Evolutionary conservation across 2,329 filamentous ascomycete genomes (phyloP), one percentile per base, ranked within the genome.

Genomic region (Arthrobotrys sphaeroides): DNA sequence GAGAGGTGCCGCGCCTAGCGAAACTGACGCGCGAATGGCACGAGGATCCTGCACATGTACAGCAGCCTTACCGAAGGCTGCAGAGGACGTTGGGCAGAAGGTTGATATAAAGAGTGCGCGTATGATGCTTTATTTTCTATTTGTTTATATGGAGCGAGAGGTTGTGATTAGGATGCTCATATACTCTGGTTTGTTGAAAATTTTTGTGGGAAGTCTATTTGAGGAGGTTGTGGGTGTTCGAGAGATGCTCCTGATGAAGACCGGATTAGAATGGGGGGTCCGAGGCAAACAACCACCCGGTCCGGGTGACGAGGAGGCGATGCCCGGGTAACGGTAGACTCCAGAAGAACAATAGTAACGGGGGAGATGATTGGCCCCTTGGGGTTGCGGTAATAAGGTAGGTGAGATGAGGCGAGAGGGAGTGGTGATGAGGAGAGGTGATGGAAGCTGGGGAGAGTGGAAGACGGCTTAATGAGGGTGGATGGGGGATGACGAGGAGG

Each of bases 1-100:
- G n/a, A 60, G 66, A 53, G n/a, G n/a, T 69, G 73, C 45, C 47
- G 77, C 68, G 76, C 67, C 73, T 69, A 72, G 77, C 73, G 64
- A 18, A 61, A 24, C 31, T 40, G 57, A 73, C 60, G 60, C 68
- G 68, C 60, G 36, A 62, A 31, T 12, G 13, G 13, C 42, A 43
- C 36, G 28, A 43, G 55, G 24, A 43, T 28, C 13, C n/a, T n/a
- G 22, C 31, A 60, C 9, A 45, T 28, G 16, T 9, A 55, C 55
- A 70, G n/a, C n/a, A n/a, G 66, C 66, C 66, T 70, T 59, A n/a
- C 18, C 12, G 33, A 55, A 70, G 55, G 66, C 43, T 62, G 20
- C 20, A 26, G 16, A 18, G 13, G 18, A 18, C 33, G 43, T 36
- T 36, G 45, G 16, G 9, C 16, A 36, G 45, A 43, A 24, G 6